These are phyloP conservation scores for Rubus idaeus DNA, from an alignment of 306 rosid species.

Conservation along the genomic window DNA sequence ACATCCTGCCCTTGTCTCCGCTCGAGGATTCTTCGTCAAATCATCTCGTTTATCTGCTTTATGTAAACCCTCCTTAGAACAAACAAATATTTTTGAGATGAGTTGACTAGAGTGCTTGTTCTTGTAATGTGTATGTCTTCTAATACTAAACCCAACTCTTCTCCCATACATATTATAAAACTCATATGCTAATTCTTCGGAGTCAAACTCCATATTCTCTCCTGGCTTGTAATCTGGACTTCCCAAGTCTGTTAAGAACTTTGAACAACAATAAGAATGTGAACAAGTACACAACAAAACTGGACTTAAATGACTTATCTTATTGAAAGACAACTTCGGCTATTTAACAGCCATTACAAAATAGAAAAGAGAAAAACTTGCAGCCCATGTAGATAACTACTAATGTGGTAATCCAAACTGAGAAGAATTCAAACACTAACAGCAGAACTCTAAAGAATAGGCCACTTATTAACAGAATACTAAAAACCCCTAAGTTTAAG, in stretches of 20 bases:
- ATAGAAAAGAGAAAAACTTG: not conserved
- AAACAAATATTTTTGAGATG: not conserved
- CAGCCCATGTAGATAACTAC: not conserved
- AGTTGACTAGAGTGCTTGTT: not conserved
- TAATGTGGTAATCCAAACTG: not conserved
- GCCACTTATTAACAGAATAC: not conserved
- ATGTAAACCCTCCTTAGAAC: not conserved
- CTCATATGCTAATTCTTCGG: not conserved
- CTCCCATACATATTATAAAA: not conserved
- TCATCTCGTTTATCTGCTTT: not conserved
- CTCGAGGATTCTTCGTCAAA: not conserved
- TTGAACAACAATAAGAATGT: slow-evolving; percentile 6
- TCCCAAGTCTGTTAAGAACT: not conserved
- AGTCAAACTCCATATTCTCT: not conserved
- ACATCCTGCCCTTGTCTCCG: not conserved
- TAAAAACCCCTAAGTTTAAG: not conserved
- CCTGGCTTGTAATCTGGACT: not conserved
- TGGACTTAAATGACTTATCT: not conserved
- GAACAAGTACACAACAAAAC: not conserved
- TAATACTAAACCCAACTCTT: not conserved
- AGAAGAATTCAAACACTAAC: too few relatives aligned
- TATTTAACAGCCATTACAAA: not conserved
- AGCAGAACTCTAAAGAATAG: not conserved
- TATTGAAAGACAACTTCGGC: not conserved
- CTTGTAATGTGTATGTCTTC: not conserved